Evolutionary conservation across 257 asterid genomes (phyloP), one percentile per base, ranked within the genome.

Genomic region (Scutellaria minor): DNA sequence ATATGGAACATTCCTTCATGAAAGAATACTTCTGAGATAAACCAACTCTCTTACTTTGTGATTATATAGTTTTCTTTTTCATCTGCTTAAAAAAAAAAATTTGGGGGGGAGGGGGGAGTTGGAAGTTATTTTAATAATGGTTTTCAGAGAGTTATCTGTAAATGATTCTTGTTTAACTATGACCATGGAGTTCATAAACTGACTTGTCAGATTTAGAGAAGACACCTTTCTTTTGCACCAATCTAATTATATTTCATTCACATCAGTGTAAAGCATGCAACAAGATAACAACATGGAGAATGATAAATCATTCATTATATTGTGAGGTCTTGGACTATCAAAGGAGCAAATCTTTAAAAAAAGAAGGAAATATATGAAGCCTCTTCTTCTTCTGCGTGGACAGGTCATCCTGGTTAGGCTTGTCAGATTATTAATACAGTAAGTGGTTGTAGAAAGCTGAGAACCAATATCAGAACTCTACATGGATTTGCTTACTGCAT

Each of bases 321-420:
- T 72, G 42, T 15, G 67, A 86, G 90, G 88, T 81, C 80, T 78
- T 83, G 92, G 79, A 76, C 66, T 76, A 77, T 73, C 75, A n/a
- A 78, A 70, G 81, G 77, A 85, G 63, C 85, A 80, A 68, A 76
- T 73, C 3, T 68, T 77, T 62, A 69, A 76, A 84, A 41, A 80
- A 42, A 78, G 84, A 82, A 46, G 82, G 82, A 54, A 75, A 53
- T 82, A 46, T 79, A 72, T 79, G 84, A 77, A 72, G 80, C 86
- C 79, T 52, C 79, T 82, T 45, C 81, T 75, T 72, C 86, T 84
- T 71, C 89, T 84, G 50, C 85, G 86, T 22, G 74, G 47, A 60
- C 84, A 61, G 89, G 81, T 64, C 81, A 77, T 50, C 83, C 83
- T 40, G 64, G 75, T 5, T 79, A 64, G 39, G 83, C 81, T 51